Conservation (phyloP, 2,329 filamentous ascomycete species). For the Epichloe festucae region DNA sequence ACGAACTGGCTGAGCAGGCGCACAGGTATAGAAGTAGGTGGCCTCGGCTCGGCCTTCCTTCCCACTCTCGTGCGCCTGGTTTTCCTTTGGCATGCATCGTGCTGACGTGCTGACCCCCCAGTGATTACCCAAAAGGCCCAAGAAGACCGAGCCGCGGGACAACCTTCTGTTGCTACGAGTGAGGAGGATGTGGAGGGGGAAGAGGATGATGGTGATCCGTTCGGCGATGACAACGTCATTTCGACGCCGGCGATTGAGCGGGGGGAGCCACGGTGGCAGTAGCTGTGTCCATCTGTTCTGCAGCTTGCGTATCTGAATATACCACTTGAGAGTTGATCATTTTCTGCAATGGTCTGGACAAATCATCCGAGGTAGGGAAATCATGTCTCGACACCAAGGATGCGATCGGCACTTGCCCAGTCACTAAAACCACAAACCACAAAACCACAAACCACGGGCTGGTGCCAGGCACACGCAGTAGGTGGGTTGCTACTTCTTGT, state of each 20-base stretch:
- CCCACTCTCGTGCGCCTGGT: constrained; percentile 12
- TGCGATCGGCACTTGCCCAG: too few species aligned
- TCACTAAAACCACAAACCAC: too few species aligned
- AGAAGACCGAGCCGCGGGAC: constrained; percentile 21
- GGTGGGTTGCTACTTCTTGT: too few species aligned
- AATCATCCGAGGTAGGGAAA: too few species aligned
- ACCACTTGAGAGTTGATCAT: too few species aligned
- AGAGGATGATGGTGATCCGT: constrained; percentile 77
- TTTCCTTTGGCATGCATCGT: neutral
- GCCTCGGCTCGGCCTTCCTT: neutral
- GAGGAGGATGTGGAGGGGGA: constrained; percentile 49
- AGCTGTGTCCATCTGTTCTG: too few species aligned
- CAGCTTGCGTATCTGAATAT: too few species aligned
- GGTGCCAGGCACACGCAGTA: too few species aligned
- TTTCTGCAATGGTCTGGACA: too few species aligned
- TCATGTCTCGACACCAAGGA: too few species aligned
- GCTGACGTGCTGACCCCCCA: constrained; percentile 12
- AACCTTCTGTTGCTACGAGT: constrained; percentile 7
- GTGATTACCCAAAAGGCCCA: constrained; percentile 42
- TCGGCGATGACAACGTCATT: constrained; percentile 69
- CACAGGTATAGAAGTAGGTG: constrained; percentile 45
- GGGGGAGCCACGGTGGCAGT: constrained; percentile 19
- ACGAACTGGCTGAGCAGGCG: constrained; percentile 53
- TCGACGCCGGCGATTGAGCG: constrained; percentile 20
- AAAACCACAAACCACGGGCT: too few species aligned